phyloP scores from a whole-genome alignment of 2,329 filamentous ascomycete genomes.

The Fusarium sp. region DNA sequence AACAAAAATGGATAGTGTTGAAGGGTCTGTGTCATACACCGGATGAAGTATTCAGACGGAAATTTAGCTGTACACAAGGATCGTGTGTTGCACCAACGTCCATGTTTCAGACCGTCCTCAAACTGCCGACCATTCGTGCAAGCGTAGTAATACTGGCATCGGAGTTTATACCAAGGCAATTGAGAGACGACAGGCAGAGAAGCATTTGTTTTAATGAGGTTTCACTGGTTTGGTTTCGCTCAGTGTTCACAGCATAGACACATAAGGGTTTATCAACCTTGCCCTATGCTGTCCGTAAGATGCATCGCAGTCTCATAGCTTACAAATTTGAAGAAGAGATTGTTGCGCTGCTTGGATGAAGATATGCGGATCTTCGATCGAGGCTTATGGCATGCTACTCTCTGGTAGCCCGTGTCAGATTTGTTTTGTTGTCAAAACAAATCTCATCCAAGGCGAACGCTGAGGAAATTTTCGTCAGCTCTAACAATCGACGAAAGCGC shows the following conservation, averaged over 20 bases:
- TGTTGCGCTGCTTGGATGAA: neutral
- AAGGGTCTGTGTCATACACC: neutral
- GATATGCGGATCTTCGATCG: neutral
- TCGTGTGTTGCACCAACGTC: neutral
- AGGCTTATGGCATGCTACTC: neutral
- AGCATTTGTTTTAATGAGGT: neutral
- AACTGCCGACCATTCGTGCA: neutral
- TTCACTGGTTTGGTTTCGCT: slow-evolving; percentile 18
- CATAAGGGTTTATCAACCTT: slow-evolving; percentile 7
- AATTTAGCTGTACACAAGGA: neutral
- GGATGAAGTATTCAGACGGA: neutral
- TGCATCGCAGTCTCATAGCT: slow-evolving; percentile 3
- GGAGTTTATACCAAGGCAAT: neutral
- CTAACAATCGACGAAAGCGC: too few species aligned
- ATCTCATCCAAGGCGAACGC: too few species aligned
- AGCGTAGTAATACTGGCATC: neutral
- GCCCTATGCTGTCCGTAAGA: slow-evolving; percentile 3
- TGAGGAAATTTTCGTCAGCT: too few species aligned
- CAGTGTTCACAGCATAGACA: slow-evolving; percentile 31
- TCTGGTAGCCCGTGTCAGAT: neutral
- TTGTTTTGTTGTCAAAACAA: too few species aligned
- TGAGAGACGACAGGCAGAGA: neutral
- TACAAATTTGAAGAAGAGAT: neutral
- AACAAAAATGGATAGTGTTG: neutral
- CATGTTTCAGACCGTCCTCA: neutral